Conservation (phyloP, 495 filamentous ascomycete species). For the Oidiodendron maius region DNA sequence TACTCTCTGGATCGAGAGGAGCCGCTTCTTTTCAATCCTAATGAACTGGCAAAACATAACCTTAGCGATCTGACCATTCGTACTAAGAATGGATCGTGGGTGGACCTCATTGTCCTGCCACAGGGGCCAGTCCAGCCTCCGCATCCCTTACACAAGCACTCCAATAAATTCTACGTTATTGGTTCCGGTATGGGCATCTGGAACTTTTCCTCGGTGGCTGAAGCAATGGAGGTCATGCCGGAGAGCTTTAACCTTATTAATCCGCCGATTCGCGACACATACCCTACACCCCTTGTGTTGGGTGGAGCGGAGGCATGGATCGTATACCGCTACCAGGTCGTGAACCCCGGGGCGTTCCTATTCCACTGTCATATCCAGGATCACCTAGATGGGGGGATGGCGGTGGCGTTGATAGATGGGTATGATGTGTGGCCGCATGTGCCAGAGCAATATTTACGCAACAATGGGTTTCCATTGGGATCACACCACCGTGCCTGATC, state of each 20-base stretch:
- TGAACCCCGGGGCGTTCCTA: slow-evolving; percentile 52
- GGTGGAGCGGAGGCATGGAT: slow-evolving; percentile 41
- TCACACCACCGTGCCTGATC: neutral
- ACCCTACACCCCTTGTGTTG: slow-evolving; percentile 30
- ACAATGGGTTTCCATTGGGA: neutral
- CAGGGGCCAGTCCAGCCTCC: slow-evolving; percentile 25
- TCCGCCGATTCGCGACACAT: slow-evolving; percentile 46
- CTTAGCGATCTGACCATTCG: slow-evolving; percentile 38
- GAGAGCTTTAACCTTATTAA: slow-evolving; percentile 48
- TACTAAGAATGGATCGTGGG: slow-evolving; percentile 44
- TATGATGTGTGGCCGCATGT: slow-evolving; percentile 47
- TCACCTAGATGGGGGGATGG: slow-evolving; percentile 53
- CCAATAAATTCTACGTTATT: slow-evolving; percentile 52
- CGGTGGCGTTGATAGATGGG: slow-evolving; percentile 48
- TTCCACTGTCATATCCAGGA: slow-evolving; percentile 58
- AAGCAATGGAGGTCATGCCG: slow-evolving; percentile 40
- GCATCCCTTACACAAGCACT: slow-evolving; percentile 60
- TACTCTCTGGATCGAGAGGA: slow-evolving; percentile 24
- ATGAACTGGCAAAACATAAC: slow-evolving; percentile 22
- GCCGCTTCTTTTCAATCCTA: slow-evolving; percentile 41
- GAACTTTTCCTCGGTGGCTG: slow-evolving; percentile 43
- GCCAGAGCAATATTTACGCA: slow-evolving; percentile 22
- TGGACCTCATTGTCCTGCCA: slow-evolving; percentile 35
- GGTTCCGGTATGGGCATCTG: slow-evolving; percentile 43
- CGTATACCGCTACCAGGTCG: slow-evolving; percentile 50